Evolutionary conservation across 1,139 yeast species (phyloP).

Genomic region (Pichia inconspicua): DNA sequence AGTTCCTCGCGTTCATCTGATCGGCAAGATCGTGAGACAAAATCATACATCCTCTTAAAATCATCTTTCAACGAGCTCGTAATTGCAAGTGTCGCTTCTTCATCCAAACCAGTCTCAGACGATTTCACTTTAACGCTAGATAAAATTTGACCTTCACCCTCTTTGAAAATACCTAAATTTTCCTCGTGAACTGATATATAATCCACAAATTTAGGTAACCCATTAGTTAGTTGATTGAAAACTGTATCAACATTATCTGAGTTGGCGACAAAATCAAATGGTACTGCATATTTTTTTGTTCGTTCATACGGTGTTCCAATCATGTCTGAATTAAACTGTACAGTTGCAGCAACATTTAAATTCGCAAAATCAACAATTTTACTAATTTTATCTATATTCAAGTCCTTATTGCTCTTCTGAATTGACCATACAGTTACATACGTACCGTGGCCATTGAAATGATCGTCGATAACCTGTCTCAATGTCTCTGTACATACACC

Average conservation of each 20-base stretch:
- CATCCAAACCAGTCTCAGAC: not conserved
- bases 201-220: constrained; percentile 6
- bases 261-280: constrained; percentile 28
- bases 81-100: constrained; percentile 32
- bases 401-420: constrained; percentile 21
- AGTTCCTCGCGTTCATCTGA: constrained; percentile 66
- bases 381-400: constrained; percentile 8
- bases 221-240: constrained; percentile 10
- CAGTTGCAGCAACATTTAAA: constrained; percentile 4
- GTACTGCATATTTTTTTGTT: constrained; percentile 25
- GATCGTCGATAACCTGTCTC: constrained; percentile 19
- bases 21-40: constrained; percentile 37
- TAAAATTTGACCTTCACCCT: constrained; percentile 2
- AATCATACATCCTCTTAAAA: constrained; percentile 40
- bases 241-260: constrained; percentile 4
- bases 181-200: not conserved
- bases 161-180: not conserved
- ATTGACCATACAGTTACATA: constrained; percentile 50
- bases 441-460: constrained; percentile 11
- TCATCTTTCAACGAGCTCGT: constrained; percentile 39
- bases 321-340: constrained; percentile 5
- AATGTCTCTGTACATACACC: constrained; percentile 58
- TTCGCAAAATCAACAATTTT: constrained; percentile 3
- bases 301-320: constrained; percentile 34
- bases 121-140: constrained; percentile 1